Conservation (phyloP, 1,284 basidiomycete genomes). For the Golubevia sp. region DNA sequence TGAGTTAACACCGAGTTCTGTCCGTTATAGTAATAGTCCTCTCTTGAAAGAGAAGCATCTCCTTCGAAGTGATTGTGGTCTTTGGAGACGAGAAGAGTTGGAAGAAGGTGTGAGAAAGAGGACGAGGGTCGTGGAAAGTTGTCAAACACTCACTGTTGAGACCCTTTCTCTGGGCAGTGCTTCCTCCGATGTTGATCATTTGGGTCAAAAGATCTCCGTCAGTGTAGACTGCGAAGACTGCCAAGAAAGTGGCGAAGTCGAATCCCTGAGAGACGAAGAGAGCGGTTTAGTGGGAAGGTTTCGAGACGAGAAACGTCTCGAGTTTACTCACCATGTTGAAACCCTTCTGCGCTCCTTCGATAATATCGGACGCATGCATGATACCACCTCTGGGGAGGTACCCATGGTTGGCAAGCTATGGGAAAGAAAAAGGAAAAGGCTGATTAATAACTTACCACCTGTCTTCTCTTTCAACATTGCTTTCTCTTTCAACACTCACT, state of each 20-base stretch:
- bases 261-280: not conserved
- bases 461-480: too few species aligned
- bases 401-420: too few species aligned
- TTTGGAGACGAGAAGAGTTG: not conserved
- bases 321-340: not conserved
- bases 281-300: too few species aligned
- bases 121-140: not conserved
- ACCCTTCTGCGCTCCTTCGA: too few species aligned
- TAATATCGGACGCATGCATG: too few species aligned
- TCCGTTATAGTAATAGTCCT: not conserved
- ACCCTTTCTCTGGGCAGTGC: not conserved
- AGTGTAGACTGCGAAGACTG: not conserved
- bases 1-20: not conserved
- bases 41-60: slow-evolving; percentile 1
- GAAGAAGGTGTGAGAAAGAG: not conserved
- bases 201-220: slow-evolving; percentile 1
- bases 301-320: not conserved
- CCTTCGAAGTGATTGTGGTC: slow-evolving; percentile 1
- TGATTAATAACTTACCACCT: too few species aligned
- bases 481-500: too few species aligned
- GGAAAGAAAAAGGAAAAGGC: too few species aligned
- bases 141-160: not conserved
- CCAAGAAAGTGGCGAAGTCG: not conserved
- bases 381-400: too few species aligned
- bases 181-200: slow-evolving; percentile 1